Evolutionary conservation across 2,329 filamentous ascomycete genomes (phyloP).

Genomic region (Blastomyces gilchristii): DNA sequence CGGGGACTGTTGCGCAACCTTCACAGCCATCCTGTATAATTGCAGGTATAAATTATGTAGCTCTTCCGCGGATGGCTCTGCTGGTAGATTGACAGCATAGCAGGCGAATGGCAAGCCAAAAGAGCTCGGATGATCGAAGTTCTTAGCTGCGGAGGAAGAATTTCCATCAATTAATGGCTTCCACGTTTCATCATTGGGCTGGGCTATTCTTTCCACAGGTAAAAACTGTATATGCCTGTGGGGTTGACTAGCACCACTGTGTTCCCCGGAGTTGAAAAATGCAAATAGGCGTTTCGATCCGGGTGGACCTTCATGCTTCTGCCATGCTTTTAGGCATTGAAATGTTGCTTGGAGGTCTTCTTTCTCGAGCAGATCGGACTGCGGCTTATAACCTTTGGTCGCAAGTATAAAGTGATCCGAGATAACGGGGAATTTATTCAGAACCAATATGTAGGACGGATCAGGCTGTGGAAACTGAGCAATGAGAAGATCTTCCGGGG

Average conservation of each 20-base stretch:
- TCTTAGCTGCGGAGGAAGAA: conserved; percentile 10
- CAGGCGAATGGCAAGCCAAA: conserved; percentile 41
- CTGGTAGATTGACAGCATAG: conserved; percentile 36
- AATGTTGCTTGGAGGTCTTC: conserved; percentile 34
- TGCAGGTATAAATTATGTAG: conserved; percentile 33
- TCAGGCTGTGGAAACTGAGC: conserved; percentile 26
- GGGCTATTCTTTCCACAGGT: conserved; percentile 36
- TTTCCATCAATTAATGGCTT: conserved; percentile 38
- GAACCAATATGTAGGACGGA: conserved; percentile 32
- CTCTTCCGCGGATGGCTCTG: conserved; percentile 29
- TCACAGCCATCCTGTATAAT: conserved; percentile 28
- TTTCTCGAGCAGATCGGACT: conserved; percentile 36
- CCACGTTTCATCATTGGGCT: conserved; percentile 29
- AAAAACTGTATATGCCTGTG: conserved; percentile 41
- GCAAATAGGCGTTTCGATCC: conserved; percentile 31
- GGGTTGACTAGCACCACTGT: conserved; percentile 40
- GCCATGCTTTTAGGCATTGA: conserved; percentile 36
- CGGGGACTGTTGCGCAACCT: neutral
- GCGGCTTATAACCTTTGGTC: conserved; percentile 35
- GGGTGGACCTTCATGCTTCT: neutral
- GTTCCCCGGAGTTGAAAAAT: conserved; percentile 41
- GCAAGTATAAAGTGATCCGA: conserved; percentile 41
- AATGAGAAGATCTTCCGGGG: conserved; percentile 34
- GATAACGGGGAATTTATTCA: conserved; percentile 43
- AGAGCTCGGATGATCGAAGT: conserved; percentile 20